Conservation (phyloP, 306 rosid species). For the Corylus americana region DNA sequence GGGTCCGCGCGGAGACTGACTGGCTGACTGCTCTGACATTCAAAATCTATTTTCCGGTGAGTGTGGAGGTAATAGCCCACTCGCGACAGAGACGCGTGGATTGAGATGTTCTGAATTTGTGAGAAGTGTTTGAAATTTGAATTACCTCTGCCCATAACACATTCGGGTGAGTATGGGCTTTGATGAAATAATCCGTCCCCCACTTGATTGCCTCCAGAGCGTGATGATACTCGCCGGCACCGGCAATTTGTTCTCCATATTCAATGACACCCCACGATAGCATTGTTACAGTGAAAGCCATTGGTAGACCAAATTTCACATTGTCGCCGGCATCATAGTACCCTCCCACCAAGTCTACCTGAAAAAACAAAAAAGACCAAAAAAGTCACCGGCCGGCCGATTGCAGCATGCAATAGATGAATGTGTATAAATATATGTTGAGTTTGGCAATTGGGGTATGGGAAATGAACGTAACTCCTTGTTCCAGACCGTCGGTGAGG, state of each 20-base stretch:
- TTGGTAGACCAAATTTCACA: constrained; percentile 82
- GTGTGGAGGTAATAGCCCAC: constrained; percentile 6
- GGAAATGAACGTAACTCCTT: constrained; percentile 50
- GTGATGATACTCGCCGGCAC: constrained; percentile 66
- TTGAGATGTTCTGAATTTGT: neutral
- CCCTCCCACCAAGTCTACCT: constrained; percentile 95
- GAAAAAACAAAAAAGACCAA: neutral
- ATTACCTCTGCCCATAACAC: constrained; percentile 76
- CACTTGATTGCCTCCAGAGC: constrained; percentile 85
- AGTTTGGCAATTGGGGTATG: neutral
- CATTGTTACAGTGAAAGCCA: constrained; percentile 83
- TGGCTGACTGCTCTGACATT: constrained; percentile 24
- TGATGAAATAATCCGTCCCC: constrained; percentile 91
- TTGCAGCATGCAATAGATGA: neutral
- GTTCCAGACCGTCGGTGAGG: constrained; percentile 77
- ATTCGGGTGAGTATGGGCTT: constrained; percentile 73
- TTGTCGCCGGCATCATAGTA: constrained; percentile 94
- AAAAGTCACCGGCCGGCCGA: neutral
- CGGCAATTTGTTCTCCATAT: constrained; percentile 45
- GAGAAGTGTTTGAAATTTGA: neutral
- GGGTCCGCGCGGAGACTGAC: constrained; percentile 10
- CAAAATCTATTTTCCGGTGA: constrained; percentile 7
- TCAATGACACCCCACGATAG: constrained; percentile 80
- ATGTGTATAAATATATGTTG: neutral
- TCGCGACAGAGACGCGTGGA: constrained; percentile 29